phyloP scores from a whole-genome alignment of 371 early-diverging fungal species.

The Mucor indicus region DNA sequence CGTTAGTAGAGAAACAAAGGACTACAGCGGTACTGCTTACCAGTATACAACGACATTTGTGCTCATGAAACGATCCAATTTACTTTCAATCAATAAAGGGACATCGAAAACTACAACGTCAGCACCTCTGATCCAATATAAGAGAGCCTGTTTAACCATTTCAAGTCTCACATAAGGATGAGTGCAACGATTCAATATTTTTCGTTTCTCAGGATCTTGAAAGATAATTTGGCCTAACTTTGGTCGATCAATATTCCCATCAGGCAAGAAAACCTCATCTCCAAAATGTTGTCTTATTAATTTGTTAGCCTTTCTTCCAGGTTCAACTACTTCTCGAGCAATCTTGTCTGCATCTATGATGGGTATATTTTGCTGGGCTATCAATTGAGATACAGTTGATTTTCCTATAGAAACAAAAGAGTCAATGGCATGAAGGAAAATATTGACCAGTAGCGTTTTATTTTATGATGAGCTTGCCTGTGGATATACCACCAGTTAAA shows the following conservation, averaged over 20 bases:
- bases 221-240: slow-evolving; percentile 84
- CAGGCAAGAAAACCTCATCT: slow-evolving; percentile 54
- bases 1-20: background rate
- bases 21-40: slow-evolving; percentile 29
- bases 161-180: slow-evolving; percentile 85
- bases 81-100: slow-evolving; percentile 86
- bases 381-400: slow-evolving; percentile 74
- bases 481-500: slow-evolving; percentile 91
- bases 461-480: slow-evolving; percentile 52
- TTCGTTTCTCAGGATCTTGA: slow-evolving; percentile 65
- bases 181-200: slow-evolving; percentile 75
- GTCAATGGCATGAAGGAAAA: background rate
- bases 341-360: slow-evolving; percentile 92
- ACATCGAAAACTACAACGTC: slow-evolving; percentile 84
- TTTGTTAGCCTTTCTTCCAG: slow-evolving; percentile 69
- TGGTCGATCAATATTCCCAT: slow-evolving; percentile 66
- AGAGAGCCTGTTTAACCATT: slow-evolving; percentile 70
- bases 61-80: slow-evolving; percentile 70
- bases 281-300: slow-evolving; percentile 79
- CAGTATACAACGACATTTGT: slow-evolving; percentile 80
- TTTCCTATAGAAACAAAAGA: slow-evolving; percentile 48
- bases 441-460: background rate
- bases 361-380: slow-evolving; percentile 60
- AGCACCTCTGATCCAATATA: slow-evolving; percentile 67
- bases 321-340: slow-evolving; percentile 84